phyloP scores from a whole-genome alignment of 176 grass and related monocot species.

The Triticum timopheevii region DNA sequence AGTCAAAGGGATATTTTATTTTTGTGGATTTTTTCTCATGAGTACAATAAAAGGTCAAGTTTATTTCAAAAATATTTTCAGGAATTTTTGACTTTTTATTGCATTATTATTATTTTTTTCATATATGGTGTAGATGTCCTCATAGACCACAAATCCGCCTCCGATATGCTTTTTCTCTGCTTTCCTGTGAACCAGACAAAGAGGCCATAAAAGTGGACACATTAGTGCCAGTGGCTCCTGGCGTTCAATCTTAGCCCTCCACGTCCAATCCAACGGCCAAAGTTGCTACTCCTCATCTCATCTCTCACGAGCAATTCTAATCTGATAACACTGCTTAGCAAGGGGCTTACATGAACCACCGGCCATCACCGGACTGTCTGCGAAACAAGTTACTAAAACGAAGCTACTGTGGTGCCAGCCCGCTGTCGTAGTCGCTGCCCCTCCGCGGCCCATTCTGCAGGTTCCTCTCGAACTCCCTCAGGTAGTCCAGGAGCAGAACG shows the following conservation, averaged over 20 bases:
- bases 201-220: neutral
- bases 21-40: too few species aligned
- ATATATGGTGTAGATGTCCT: too few species aligned
- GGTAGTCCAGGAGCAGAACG: constrained; percentile 48
- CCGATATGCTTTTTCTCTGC: neutral
- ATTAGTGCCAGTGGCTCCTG: neutral
- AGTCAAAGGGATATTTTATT: too few species aligned
- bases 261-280: neutral
- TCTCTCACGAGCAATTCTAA: neutral
- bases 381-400: neutral
- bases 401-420: constrained; percentile 23
- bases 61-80: too few species aligned
- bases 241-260: neutral
- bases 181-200: neutral
- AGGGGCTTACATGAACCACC: neutral
- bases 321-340: neutral
- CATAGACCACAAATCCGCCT: too few species aligned
- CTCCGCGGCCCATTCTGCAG: constrained; percentile 39
- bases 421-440: constrained; percentile 35
- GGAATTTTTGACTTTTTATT: too few species aligned
- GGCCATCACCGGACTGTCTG: neutral
- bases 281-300: neutral
- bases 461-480: constrained; percentile 51
- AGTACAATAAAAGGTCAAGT: too few species aligned
- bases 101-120: too few species aligned